A percentile compares a stretch with the other conserved stretches of the same genome.
Conservation (phyloP, 192 early-diverging fungal species). For the Coemansia sp. region DNA sequence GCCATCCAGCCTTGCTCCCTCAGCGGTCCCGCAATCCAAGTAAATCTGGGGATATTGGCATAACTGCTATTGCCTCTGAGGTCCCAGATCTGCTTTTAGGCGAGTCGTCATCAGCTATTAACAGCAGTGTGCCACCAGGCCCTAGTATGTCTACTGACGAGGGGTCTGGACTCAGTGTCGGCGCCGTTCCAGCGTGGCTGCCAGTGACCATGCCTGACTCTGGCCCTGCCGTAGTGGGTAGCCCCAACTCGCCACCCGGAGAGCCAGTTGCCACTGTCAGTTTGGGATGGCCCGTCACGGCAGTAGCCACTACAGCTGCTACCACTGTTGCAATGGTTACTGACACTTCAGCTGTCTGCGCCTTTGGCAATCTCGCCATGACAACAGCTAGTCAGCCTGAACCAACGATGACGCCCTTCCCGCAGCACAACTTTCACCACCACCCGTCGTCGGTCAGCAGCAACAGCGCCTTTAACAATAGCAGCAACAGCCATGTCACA, state of each 20-base stretch:
- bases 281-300: slow-evolving; percentile 40
- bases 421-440: slow-evolving; percentile 4
- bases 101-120: neutral
- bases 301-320: slow-evolving; percentile 10
- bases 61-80: neutral
- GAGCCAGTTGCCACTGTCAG: slow-evolving; percentile 16
- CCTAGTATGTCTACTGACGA: slow-evolving; percentile 38
- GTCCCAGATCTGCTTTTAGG: neutral
- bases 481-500: slow-evolving; percentile 13
- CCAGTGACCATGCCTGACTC: slow-evolving; percentile 14
- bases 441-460: neutral
- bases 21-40: slow-evolving; percentile 24
- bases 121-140: slow-evolving; percentile 19
- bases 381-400: neutral
- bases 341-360: neutral
- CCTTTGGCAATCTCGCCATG: neutral
- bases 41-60: slow-evolving; percentile 4
- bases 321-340: neutral
- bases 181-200: slow-evolving; percentile 38
- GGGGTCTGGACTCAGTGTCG: slow-evolving; percentile 33
- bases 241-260: neutral
- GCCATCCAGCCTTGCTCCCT: slow-evolving; percentile 37
- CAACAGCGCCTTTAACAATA: slow-evolving; percentile 1
- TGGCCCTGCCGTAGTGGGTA: neutral
- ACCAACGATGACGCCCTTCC: slow-evolving; percentile 11